phyloP scores from a whole-genome alignment of 805 yeast species.

The Monosporozyma aerobia region DNA sequence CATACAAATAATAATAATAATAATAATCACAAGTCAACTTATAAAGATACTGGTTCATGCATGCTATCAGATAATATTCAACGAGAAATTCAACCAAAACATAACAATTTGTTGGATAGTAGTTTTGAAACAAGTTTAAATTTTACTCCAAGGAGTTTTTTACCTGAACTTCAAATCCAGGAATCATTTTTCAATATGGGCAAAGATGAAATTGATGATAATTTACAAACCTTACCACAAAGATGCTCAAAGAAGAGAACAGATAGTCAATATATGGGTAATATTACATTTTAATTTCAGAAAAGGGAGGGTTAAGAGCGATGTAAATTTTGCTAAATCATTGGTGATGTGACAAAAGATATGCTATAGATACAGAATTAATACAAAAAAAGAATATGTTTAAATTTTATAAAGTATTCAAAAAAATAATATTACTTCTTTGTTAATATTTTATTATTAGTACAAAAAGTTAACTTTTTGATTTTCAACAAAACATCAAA shows the following conservation, averaged over 20 bases:
- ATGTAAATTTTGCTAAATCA: too few relatives aligned
- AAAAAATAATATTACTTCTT: too few relatives aligned
- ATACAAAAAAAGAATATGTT: background rate
- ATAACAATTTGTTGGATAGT: background rate
- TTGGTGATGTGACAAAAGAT: background rate
- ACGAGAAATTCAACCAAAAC: background rate
- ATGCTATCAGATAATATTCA: background rate
- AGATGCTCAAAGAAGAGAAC: background rate
- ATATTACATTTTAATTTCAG: background rate
- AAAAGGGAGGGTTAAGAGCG: background rate
- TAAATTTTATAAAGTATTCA: too few relatives aligned
- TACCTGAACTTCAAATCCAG: background rate
- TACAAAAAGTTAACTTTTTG: too few relatives aligned
- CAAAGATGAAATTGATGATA: background rate
- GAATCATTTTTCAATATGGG: background rate
- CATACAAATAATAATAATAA: background rate
- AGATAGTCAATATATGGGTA: background rate
- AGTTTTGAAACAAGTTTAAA: conserved; percentile 1
- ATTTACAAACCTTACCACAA: background rate
- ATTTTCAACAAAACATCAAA: too few relatives aligned
- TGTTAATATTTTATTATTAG: too few relatives aligned
- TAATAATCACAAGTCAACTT: background rate
- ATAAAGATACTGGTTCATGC: background rate
- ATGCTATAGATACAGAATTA: background rate
- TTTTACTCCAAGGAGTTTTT: conserved; percentile 1